These are phyloP conservation scores for Trichoderma guizhouense DNA, from an alignment of 2,329 filamentous ascomycete species.

Conservation along the genomic window DNA sequence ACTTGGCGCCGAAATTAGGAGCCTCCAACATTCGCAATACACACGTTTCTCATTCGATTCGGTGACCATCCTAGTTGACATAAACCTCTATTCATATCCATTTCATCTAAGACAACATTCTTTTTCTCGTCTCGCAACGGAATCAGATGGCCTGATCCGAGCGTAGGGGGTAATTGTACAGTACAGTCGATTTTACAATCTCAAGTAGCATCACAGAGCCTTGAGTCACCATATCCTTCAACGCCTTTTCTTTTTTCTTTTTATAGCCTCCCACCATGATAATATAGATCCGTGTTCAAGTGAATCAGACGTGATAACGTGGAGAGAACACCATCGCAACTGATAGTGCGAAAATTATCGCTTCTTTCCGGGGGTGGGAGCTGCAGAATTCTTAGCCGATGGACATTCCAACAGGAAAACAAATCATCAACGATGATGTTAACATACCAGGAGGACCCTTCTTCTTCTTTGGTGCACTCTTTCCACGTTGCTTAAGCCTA, in stretches of 20 bases:
- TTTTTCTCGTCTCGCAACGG: not conserved
- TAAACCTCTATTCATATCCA: not conserved
- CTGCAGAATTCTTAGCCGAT: slow-evolving; percentile 22
- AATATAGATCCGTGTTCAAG: not conserved
- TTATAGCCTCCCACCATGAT: not conserved
- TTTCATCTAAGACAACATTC: not conserved
- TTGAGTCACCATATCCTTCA: not conserved
- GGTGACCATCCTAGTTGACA: not conserved
- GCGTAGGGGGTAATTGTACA: not conserved
- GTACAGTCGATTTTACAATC: not conserved
- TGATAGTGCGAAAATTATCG: slow-evolving; percentile 24
- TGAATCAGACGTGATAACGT: not conserved
- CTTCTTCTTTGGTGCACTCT: slow-evolving; percentile 88
- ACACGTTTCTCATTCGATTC: not conserved
- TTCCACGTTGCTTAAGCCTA: slow-evolving; percentile 75
- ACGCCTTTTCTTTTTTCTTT: not conserved
- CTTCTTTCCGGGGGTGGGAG: slow-evolving; percentile 30
- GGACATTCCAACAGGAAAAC: not conserved
- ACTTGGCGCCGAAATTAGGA: not conserved
- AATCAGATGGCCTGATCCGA: not conserved
- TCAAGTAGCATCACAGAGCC: not conserved
- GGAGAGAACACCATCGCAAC: not conserved
- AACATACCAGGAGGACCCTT: slow-evolving; percentile 46
- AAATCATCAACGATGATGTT: not conserved
- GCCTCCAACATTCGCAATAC: not conserved